phyloP scores from a whole-genome alignment of 176 grass and related monocot genomes.

The Alopecurus myosuroides region DNA sequence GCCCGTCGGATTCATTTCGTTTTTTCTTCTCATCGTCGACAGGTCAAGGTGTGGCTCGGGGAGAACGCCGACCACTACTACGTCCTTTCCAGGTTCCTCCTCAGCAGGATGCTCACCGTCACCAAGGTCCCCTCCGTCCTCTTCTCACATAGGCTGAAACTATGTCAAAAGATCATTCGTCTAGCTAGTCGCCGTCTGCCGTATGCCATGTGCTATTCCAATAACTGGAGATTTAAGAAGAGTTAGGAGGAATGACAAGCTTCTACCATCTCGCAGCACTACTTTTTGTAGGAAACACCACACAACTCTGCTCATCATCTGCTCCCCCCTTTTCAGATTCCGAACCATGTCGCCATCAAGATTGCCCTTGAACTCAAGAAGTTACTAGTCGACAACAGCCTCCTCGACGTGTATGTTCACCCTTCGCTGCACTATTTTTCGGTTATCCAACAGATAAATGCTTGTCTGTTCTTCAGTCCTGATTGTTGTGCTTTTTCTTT shows the following conservation, averaged over 20 bases:
- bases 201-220: background rate
- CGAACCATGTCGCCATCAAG: conserved; percentile 96
- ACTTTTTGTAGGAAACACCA: background rate
- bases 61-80: conserved; percentile 99
- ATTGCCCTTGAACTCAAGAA: conserved; percentile 98
- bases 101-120: conserved; percentile 92
- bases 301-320: background rate
- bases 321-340: conserved; percentile 53
- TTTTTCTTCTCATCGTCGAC: background rate
- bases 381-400: conserved; percentile 95
- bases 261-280: background rate
- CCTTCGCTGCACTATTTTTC: background rate
- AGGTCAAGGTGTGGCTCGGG: conserved; percentile 96
- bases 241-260: background rate
- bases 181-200: background rate
- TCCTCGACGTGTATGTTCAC: conserved; percentile 87
- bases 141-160: too few species aligned
- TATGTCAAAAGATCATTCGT: too few species aligned
- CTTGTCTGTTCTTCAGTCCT: background rate
- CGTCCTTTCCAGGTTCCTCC: conserved; percentile 90
- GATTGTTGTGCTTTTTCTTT: background rate
- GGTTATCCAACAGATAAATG: background rate
- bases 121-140: conserved; percentile 56
- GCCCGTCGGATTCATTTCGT: background rate
- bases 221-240: background rate